Percentiles rank a stretch among this genome's conserved stretches.
Conservation (phyloP, 371 early-diverging fungal genomes). For the Apophysomyces sp. region DNA sequence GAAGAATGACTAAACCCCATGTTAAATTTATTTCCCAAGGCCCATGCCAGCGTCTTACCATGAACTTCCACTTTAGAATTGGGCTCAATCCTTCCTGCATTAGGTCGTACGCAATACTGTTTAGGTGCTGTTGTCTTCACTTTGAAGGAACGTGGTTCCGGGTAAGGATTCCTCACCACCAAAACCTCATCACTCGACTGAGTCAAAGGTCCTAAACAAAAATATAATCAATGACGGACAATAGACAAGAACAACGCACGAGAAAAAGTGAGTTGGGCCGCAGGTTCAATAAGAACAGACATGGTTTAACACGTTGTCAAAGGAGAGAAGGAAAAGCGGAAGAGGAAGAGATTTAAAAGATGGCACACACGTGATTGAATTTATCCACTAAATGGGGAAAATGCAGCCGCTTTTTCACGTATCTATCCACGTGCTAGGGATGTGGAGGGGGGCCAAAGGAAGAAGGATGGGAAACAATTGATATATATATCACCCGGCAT, state of each 20-base stretch:
- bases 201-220: conserved; percentile 72
- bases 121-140: conserved; percentile 98
- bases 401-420: no score
- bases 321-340: background rate
- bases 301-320: conserved; percentile 23
- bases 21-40: background rate
- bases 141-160: conserved; percentile 84
- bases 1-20: conserved; percentile 52
- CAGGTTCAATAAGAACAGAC: conserved; percentile 58
- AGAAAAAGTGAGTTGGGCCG: conserved; percentile 55
- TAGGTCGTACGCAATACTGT: conserved; percentile 96
- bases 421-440: no score
- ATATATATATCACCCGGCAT: no score
- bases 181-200: conserved; percentile 62
- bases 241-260: conserved; percentile 34
- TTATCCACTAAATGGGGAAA: no score
- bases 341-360: no score
- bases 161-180: conserved; percentile 67
- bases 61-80: conserved; percentile 74
- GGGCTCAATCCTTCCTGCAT: conserved; percentile 85
- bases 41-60: conserved; percentile 48
- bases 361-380: no score
- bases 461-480: no score
- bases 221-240: background rate
- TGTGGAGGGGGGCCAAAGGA: no score